Evolutionary conservation across 2,329 filamentous ascomycete genomes (phyloP), one percentile per base, ranked within the genome.

Genomic region (Amauroascus verrucosus): DNA sequence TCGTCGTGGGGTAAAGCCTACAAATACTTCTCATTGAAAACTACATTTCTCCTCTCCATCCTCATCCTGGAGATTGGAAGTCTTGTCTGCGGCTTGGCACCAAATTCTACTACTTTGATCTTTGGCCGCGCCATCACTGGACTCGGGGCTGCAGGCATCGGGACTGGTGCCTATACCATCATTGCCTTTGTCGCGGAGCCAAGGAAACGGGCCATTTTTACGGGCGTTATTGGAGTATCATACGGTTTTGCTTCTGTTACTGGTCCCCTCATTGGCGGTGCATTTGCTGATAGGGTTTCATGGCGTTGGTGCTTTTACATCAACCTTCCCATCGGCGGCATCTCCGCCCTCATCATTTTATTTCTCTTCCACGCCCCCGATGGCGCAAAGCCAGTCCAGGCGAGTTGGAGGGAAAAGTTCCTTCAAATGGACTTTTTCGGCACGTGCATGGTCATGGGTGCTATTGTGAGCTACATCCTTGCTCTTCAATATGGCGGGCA

Each of bases 401-500:
- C 60, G 1, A 30, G 9, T 16, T 57, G 38, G 43, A 56, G 61
- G 43, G 54, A 65, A 30, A 65, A 64, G 49, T 13, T 70, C 1
- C 47, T 57, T 47, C 70, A 67, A 45, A 49, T 73, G 24, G 70
- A 73, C 49, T 61, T 73, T 0, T 52, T 69, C 14, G 76, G 76
- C 1, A 74, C 70, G 2, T 22, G 67, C 2, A 63, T 75, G n/a
- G 71, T 78, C 52, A 61, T 77, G 1, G 69, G 68, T 0, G 67
- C 67, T n/a, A 64, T 75, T 13, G 64, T 76, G 40, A 70, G 72
- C 60, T 58, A 75, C 9, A 66, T 78, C 54, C 64, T 78, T 1
- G 76, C 75, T 0, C 62, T 79, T n/a, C 70, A 77, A 49, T 73
- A 68, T 64, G 72, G 73, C 9, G 70, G 73, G 2, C 69, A 67